phyloP scores from a whole-genome alignment of 345 rosid species.

The Eucalyptus lansdowneana region DNA sequence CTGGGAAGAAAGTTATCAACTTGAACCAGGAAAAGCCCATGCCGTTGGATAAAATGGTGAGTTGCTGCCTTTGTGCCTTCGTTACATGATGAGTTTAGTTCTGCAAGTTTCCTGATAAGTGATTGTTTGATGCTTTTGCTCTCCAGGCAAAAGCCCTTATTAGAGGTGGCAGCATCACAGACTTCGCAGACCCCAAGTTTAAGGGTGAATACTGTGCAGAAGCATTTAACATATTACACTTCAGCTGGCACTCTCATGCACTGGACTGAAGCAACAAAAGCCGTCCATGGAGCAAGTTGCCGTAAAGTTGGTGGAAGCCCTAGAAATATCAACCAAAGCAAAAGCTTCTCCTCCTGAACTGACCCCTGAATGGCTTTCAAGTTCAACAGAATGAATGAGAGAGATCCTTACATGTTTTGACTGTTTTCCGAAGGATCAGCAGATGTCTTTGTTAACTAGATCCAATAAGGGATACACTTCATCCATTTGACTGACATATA shows the following conservation, averaged over 20 bases:
- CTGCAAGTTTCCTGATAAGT: neutral
- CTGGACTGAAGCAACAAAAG: slow-evolving; percentile 15
- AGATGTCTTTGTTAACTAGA: neutral
- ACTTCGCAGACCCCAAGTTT: slow-evolving; percentile 33
- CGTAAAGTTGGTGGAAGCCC: slow-evolving; percentile 24
- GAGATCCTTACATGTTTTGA: too few species aligned
- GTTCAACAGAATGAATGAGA: neutral
- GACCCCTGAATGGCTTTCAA: neutral
- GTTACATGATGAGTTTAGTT: neutral
- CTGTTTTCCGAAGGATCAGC: neutral
- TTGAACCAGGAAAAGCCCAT: slow-evolving; percentile 24
- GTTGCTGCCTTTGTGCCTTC: neutral
- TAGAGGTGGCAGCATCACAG: slow-evolving; percentile 12
- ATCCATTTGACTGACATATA: neutral
- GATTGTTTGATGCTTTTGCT: neutral
- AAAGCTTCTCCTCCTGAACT: neutral
- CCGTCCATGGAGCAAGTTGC: slow-evolving; percentile 33
- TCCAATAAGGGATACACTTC: neutral
- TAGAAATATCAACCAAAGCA: slow-evolving; percentile 9
- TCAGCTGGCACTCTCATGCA: slow-evolving; percentile 35
- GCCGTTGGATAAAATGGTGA: slow-evolving; percentile 30
- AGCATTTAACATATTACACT: slow-evolving; percentile 26
- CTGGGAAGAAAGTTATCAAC: slow-evolving; percentile 33
- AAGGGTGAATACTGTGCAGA: slow-evolving; percentile 26
- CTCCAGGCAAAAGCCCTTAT: slow-evolving; percentile 29